Base-by-base conservation (phyloP, 208 protist genomes). In the Angomonas desouzai region DNA sequence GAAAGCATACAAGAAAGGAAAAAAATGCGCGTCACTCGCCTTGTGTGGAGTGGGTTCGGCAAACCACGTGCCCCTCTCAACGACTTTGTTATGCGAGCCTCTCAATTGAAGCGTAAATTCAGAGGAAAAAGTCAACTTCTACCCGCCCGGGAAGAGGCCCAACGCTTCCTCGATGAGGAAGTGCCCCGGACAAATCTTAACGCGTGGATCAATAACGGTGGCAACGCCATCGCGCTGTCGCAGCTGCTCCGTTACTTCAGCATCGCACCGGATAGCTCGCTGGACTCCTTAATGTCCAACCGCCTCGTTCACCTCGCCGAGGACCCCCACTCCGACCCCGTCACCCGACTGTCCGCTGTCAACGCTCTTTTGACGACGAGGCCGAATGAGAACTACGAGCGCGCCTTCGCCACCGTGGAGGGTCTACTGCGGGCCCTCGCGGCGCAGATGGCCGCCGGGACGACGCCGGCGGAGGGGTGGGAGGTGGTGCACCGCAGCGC, bases 201-300 rank as follows among this genome's bases (percentile, higher is more conserved):
- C 34, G 60, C 72, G 25, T 94, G 89, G 86, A 82, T 94, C 25
- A 83, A 91, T 48, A n/a, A 81, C 28, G 78, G 74, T 62, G 66
- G 9, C 34, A 90, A 94, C 62, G 89, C 89, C 1, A 32, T 91
- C 2, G 81, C 89, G 0, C 66, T 94, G 13, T 48, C 81, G n/a
- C 81, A 92, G 74, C 34, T 94, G 11, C 65, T 92, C 25, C 55
- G 33, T 28, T 89, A 88, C 66, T 94, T 92, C 62, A 86, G 89
- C 48, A 80, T 94, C 3, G 68, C 87, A 53, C 85, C 86, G 1
- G 85, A 94, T 55, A 38, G 71, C 23, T 66, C 79, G 25, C 58
- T 94, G 30, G 47, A 66, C 11, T 66, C 89, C 16, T 70, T 90
- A 28, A 68, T 92, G 45, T 59, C 81, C 28, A 88, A 83, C 66